phyloP scores from a whole-genome alignment of 345 rosid genomes.

The Boechera retrofracta region DNA sequence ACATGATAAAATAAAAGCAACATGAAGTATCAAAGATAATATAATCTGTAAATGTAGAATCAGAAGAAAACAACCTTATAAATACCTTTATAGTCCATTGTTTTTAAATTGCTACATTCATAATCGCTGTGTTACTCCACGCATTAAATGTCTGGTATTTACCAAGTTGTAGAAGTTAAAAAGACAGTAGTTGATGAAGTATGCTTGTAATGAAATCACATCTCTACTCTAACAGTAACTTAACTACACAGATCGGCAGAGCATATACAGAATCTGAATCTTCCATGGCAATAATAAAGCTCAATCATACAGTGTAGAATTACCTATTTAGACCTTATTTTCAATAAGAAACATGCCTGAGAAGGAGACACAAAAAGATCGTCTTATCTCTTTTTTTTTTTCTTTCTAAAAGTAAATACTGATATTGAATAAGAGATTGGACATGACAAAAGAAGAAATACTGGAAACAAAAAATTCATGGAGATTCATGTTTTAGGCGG shows the following conservation, averaged over 20 bases:
- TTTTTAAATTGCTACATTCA: too few relatives aligned
- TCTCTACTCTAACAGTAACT: constrained; percentile 3
- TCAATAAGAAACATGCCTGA: constrained; percentile 1
- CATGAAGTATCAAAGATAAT: too few relatives aligned
- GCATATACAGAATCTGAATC: constrained; percentile 1
- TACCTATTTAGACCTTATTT: constrained; percentile 19
- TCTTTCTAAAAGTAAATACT: constrained; percentile 15
- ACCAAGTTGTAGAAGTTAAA: too few relatives aligned
- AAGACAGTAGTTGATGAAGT: too few relatives aligned
- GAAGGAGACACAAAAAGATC: not conserved
- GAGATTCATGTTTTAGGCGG: constrained; percentile 34
- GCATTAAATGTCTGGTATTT: too few relatives aligned
- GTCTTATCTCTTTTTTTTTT: not conserved
- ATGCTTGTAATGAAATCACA: not conserved
- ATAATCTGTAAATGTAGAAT: too few relatives aligned
- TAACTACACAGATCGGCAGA: not conserved
- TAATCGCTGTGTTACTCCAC: too few relatives aligned
- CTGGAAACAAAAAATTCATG: not conserved
- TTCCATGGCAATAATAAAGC: not conserved
- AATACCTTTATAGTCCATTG: too few relatives aligned
- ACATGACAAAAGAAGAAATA: not conserved
- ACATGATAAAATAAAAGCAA: too few relatives aligned
- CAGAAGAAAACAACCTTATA: too few relatives aligned
- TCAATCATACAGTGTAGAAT: not conserved
- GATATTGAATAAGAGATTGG: not conserved